Percentiles rank a stretch among this genome's conserved stretches.
Evolutionary conservation across 306 rosid genomes (phyloP).

Genomic region (Pyrus communis): DNA sequence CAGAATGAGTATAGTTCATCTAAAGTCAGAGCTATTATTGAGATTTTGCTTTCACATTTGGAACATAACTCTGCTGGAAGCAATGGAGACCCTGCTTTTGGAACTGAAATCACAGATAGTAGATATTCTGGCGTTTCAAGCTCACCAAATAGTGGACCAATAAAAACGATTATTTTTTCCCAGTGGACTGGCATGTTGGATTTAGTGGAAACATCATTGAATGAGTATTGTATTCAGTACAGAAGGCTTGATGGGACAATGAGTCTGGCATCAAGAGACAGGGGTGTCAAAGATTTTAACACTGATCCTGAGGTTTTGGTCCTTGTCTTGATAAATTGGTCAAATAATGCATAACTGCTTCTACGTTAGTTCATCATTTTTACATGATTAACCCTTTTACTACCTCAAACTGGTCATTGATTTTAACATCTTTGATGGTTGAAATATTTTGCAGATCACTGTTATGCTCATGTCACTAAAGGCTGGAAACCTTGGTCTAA

Average conservation of each 20-base stretch:
- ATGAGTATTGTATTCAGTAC: conserved; percentile 36
- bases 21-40: conserved; percentile 81
- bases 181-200: conserved; percentile 98
- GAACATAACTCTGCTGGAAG: conserved; percentile 23
- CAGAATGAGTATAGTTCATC: conserved; percentile 66
- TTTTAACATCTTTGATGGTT: conserved; percentile 20
- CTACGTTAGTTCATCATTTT: not conserved
- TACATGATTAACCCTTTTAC: conserved; percentile 9
- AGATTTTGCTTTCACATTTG: conserved; percentile 52
- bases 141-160: conserved; percentile 39
- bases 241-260: conserved; percentile 96
- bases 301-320: conserved; percentile 70
- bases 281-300: conserved; percentile 81
- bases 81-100: conserved; percentile 32
- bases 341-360: not conserved
- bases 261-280: conserved; percentile 73
- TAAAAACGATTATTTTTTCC: conserved; percentile 78
- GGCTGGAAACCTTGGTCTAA: conserved; percentile 97
- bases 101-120: conserved; percentile 27
- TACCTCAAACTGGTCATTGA: conserved; percentile 13
- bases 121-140: conserved; percentile 40
- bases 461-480: conserved; percentile 98
- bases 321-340: conserved; percentile 17
- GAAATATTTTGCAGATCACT: conserved; percentile 44
- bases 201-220: conserved; percentile 61